Evolutionary conservation across 495 filamentous ascomycete species (phyloP), one percentile per base, ranked within the genome.

Genomic region (Podospora sp.): DNA sequence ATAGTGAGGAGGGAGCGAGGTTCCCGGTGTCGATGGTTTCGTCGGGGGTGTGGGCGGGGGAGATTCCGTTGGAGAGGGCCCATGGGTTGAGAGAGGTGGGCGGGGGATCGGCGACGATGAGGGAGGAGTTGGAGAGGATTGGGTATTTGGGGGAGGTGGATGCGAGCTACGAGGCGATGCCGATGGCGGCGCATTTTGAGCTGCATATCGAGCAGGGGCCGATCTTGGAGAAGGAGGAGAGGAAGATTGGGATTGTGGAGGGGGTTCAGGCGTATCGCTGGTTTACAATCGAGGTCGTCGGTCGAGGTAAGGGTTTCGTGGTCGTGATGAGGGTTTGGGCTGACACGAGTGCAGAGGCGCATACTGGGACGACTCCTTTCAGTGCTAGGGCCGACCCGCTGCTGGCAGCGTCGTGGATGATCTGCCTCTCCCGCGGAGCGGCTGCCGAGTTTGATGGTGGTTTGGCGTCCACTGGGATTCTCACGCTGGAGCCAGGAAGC

Each of bases 181-280:
- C 90, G 0, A 87, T 94, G 80, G 92, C 86, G 20, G 91, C 91
- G 1, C 91, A 93, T 73, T 94, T 94, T 75, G 91, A 95, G 73
- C 79, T 93, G 4, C 91, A 94, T 71, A 93, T 94, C 63, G 91
- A 94, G 72, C 91, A 94, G 77, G 91, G 90, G 0, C 90, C 90
- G 18, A 86, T 89, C 50, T 83, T 94, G 2, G 85, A 92, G 61
- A 77, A 80, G 1, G 82, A 85, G 24, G 76, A 80, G 21, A 82
- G 88, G 69, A 87, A 87, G 46, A 84, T 93, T 25, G 91, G 90
- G 8, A 84, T 92, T 6, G 91, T 93, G 22, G 84, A 84, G 24
- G 91, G 89, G 36, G 90, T 90, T 8, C 86, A 88, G 68, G 85
- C 85, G 16, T 92, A 90, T 73, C 85, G 84, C 58, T 93, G 91